Base-by-base conservation (phyloP, 352 stramenopile species). In the Phytophthora capsici region DNA sequence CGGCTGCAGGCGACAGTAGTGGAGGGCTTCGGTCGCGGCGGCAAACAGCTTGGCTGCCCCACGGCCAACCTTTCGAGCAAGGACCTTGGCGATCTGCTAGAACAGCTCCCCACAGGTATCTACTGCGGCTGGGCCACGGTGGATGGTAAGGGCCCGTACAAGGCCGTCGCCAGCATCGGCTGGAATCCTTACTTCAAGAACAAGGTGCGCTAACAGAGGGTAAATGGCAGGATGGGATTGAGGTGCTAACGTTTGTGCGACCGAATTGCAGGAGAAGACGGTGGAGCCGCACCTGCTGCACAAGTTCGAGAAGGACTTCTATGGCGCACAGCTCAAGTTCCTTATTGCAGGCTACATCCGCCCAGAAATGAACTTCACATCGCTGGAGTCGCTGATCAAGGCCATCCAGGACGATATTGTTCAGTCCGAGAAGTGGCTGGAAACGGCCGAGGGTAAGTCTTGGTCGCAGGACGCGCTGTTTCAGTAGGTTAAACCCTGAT, bases 141-240 rank as follows among this genome's bases (percentile, higher is more conserved):
- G 16, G 89, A 98, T 71, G 79, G 77, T 54, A 59, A 84, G 10
- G 88, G 82, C 0, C 80, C 83, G 40, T 96, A 93, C 80, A 98
- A 98, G 76, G 95, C 95, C 17, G 96, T 98, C 20, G 96, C 96
- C n/a, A 99, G 98, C 82, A 96, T 99, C 36, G 96, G 96, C 12
- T 99, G 89, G 89, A 98, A 98, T 73, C 93, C 93, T 37, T 96
- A 93, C 75, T 98, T 96, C 60, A 90, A 96, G 63, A 98, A 98
- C 66, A 86, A 97, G 73, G 86, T 96, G 26, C 52, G n/a, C 36
- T 68, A 76, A 73, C 51, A 58, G 48, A 63, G 38, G 19, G 12
- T 17, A 47, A 14, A 49, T 5, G 20, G 63, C 0, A 13, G 16
- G 51, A 16, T 34, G 30, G 22, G 12, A 44, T 28, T n/a, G 20